Evolutionary conservation across 108 stramenopile genomes (phyloP).

Genomic region (Fragilariopsis cylindrus): DNA sequence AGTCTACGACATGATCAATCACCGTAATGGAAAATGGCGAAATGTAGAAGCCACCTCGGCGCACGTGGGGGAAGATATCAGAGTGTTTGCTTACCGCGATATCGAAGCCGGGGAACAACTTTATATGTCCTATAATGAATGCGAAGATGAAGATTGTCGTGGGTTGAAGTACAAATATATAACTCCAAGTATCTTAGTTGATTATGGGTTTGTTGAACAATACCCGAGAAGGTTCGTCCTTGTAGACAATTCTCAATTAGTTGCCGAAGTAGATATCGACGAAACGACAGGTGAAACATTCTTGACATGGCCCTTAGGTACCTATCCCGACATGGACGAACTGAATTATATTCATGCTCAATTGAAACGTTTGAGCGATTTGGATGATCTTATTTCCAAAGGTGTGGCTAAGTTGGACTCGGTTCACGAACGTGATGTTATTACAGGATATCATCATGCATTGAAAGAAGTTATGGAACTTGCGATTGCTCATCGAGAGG

Average conservation of each 20-base stretch:
- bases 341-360: constrained; percentile 9
- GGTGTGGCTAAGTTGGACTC: not conserved
- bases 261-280: constrained; percentile 9
- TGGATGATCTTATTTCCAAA: not conserved
- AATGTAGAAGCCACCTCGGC: constrained; percentile 29
- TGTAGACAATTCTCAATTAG: not conserved
- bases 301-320: constrained; percentile 6
- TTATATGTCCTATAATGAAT: constrained; percentile 15
- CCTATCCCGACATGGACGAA: not conserved
- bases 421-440: constrained; percentile 11
- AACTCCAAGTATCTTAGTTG: constrained; percentile 63
- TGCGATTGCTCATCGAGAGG: constrained; percentile 12
- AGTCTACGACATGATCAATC: constrained; percentile 62
- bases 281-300: constrained; percentile 3
- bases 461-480: constrained; percentile 10
- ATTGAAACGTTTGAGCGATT: constrained; percentile 3
- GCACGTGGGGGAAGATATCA: constrained; percentile 32
- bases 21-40: constrained; percentile 51
- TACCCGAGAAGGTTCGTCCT: constrained; percentile 39
- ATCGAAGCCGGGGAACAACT: constrained; percentile 15
- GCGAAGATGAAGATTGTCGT: not conserved
- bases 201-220: constrained; percentile 83
- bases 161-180: constrained; percentile 38
- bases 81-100: constrained; percentile 29
- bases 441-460: not conserved